Evolutionary conservation across 192 early-diverging fungal genomes (phyloP).

Genomic region (Blastocladiella britannica): DNA sequence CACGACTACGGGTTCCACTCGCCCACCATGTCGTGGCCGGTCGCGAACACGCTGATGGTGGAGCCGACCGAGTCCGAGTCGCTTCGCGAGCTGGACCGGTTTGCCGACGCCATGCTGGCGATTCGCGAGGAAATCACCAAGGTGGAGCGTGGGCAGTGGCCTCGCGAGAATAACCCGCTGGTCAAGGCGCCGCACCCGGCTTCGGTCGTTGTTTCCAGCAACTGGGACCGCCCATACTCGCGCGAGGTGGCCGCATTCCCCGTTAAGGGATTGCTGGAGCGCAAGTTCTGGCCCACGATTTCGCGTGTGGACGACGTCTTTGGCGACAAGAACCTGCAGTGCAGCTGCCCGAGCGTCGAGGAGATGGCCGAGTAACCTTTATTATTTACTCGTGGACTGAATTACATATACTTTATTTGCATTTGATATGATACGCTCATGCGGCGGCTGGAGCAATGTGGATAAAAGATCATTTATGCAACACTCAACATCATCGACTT

Average conservation of each 20-base stretch:
- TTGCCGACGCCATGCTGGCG: slow-evolving; percentile 93
- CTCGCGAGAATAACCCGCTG: slow-evolving; percentile 69
- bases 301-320: slow-evolving; percentile 82
- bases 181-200: slow-evolving; percentile 78
- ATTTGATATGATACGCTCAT: no score
- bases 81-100: slow-evolving; percentile 80
- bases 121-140: slow-evolving; percentile 83
- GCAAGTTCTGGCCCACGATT: slow-evolving; percentile 97
- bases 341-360: slow-evolving; percentile 85
- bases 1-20: slow-evolving; percentile 98
- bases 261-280: slow-evolving; percentile 48
- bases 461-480: no score
- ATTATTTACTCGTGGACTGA: no score
- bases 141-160: slow-evolving; percentile 64
- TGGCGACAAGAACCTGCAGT: slow-evolving; percentile 84
- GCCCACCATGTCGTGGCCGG: slow-evolving; percentile 99
- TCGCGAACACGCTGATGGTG: slow-evolving; percentile 96
- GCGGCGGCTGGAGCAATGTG: no score
- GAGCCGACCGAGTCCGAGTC: slow-evolving; percentile 97
- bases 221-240: slow-evolving; percentile 73
- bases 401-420: no score
- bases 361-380: slow-evolving; percentile 19
- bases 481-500: no score
- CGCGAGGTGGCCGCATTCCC: slow-evolving; percentile 84
- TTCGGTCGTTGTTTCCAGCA: slow-evolving; percentile 46